phyloP scores from a whole-genome alignment of 495 filamentous ascomycete genomes.

The Hamigera avellanea region DNA sequence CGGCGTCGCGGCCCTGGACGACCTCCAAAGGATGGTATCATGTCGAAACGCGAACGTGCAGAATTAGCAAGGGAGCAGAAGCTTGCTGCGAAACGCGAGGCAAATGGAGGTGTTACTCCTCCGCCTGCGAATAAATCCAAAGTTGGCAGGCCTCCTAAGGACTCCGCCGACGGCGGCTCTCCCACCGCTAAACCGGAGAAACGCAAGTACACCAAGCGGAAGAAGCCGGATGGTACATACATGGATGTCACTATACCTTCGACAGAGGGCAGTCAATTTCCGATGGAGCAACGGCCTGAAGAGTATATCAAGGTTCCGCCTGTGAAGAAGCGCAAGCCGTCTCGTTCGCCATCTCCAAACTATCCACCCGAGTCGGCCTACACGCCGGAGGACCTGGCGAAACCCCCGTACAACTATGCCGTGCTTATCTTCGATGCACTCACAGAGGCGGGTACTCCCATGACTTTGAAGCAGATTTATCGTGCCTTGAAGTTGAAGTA shows the following conservation, averaged over 20 bases:
- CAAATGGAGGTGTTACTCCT: conserved; percentile 32
- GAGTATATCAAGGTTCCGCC: conserved; percentile 34
- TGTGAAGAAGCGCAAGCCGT: conserved; percentile 42
- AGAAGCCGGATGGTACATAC: conserved; percentile 40
- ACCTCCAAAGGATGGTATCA: conserved; percentile 84
- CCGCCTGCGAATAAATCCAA: conserved; percentile 44
- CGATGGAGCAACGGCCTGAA: conserved; percentile 28
- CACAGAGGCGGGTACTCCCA: conserved; percentile 52
- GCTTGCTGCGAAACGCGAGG: conserved; percentile 35
- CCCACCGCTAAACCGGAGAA: conserved; percentile 52
- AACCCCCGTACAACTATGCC: conserved; percentile 80
- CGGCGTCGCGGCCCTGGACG: conserved; percentile 76
- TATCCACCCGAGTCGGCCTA: conserved; percentile 66
- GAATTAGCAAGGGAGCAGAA: conserved; percentile 52
- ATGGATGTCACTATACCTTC: conserved; percentile 33
- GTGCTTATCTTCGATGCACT: conserved; percentile 85
- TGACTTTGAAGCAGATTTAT: conserved; percentile 92
- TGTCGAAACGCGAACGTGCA: conserved; percentile 74
- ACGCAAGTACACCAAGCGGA: conserved; percentile 68
- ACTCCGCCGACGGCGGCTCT: conserved; percentile 39
- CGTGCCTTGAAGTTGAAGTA: conserved; percentile 76
- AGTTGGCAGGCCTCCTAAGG: conserved; percentile 38
- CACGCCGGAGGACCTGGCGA: conserved; percentile 72
- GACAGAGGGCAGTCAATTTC: conserved; percentile 34
- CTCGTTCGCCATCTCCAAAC: conserved; percentile 58